phyloP scores from a whole-genome alignment of 2,329 filamentous ascomycete genomes.

The Neonectria neomacrospora region DNA sequence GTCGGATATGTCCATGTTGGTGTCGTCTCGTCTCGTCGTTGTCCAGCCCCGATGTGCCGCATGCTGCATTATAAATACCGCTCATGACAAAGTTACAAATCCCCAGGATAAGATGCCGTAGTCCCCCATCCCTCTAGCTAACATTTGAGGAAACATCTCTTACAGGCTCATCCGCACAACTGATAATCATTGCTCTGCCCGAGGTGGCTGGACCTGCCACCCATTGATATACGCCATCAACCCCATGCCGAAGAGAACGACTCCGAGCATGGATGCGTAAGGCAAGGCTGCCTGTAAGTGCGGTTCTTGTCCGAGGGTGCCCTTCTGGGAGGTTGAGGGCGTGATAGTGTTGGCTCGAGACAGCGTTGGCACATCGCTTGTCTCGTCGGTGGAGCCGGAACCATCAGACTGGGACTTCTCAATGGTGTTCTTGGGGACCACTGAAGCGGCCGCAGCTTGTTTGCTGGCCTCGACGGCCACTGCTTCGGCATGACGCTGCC shows the following conservation, averaged over 20 bases:
- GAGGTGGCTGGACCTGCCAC: conserved; percentile 67
- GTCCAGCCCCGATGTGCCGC: conserved; percentile 42
- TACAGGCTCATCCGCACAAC: conserved; percentile 31
- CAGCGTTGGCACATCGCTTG: conserved; percentile 55
- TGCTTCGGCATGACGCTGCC: conserved; percentile 43
- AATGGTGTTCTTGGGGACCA: conserved; percentile 32
- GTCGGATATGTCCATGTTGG: conserved; percentile 48
- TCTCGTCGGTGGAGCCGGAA: conserved; percentile 46
- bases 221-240: conserved; percentile 89
- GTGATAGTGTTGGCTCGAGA: conserved; percentile 63
- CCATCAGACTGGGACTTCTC: conserved; percentile 32
- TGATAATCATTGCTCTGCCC: conserved; percentile 48
- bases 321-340: conserved; percentile 54
- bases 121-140: conserved; percentile 30
- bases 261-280: conserved; percentile 84
- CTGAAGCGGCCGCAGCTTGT: conserved; percentile 33
- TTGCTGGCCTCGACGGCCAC: conserved; percentile 35
- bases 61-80: conserved; percentile 47
- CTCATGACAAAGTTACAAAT: conserved; percentile 43
- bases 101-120: conserved; percentile 38
- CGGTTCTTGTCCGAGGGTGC: conserved; percentile 55
- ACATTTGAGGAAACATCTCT: conserved; percentile 29
- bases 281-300: conserved; percentile 68
- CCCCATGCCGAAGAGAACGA: conserved; percentile 83
- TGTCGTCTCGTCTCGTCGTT: conserved; percentile 48